Base-by-base conservation (phyloP, 768 basidiomycete genomes). In the Hypholoma fasciculare region DNA sequence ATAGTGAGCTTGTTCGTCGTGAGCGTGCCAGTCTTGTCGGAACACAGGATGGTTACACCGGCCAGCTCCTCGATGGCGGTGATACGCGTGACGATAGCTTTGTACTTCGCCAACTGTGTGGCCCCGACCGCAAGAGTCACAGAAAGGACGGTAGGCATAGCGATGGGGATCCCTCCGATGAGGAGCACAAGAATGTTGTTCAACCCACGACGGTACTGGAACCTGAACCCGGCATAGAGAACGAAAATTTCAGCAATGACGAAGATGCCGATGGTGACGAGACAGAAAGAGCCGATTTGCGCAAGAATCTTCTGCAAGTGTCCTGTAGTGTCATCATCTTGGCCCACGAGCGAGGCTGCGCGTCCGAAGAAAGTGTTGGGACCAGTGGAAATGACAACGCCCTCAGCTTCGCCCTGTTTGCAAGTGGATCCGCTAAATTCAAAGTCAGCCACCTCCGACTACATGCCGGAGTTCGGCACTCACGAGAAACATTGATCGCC, bases 1-100 rank as follows among this genome's bases (percentile, higher is more conserved):
- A 98, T 97, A 65, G 95, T 98, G 65, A 98, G 91, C 81, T 98
- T 98, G 86, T 98, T 98, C 78, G 96, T 98, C 64, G 96, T 98
- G 60, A 98, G 85, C 40, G 95, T 97, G 72, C 95, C 94, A 7
- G 95, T 97, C 86, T 98, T 98, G 82, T 98, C 96, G 39, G 96
- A 98, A 79, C 96, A 98, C 56, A 98, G 83, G 70, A 98, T 98
- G 66, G 96, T 98, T 68, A 98, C 96, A 74, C 96, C 96, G 42
- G 96, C 96, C 67, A 98, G 83, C 74, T 98, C 96, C 72, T 98
- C 96, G 59, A 98, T 98, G 63, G 96, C 96, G 34, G 96, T 98
- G 80, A 98, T 98, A 82, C 96, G 96, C 54, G 96, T 98, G 74
- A 98, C 96, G 66, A 97, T 98, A 65, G 96, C 96, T 84, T 98